These are phyloP conservation scores for Dendrobium officinale DNA, from an alignment of 106 monocot genomes.

Conservation along the genomic window DNA sequence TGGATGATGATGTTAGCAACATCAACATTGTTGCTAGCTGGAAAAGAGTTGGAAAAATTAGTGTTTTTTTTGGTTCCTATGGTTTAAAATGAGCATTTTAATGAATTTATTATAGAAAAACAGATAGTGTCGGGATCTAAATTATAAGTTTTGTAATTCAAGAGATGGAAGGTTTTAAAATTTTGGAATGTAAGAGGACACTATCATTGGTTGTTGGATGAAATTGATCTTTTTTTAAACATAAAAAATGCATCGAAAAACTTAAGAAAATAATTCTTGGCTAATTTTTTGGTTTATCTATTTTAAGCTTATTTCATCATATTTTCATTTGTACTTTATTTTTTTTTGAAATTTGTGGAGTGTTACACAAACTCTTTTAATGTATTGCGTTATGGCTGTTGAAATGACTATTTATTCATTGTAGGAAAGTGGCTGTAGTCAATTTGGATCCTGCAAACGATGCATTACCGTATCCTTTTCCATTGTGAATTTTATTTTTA, in stretches of 20 bases:
- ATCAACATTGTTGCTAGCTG: too few relatives aligned
- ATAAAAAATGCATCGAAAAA: neutral
- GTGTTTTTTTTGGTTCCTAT: too few relatives aligned
- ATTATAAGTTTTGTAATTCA: neutral
- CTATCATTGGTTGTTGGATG: neutral
- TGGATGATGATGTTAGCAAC: too few relatives aligned
- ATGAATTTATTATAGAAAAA: too few relatives aligned
- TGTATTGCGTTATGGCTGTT: neutral
- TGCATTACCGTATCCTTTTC: slow-evolving; percentile 75
- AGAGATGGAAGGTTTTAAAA: neutral
- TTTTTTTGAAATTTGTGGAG: neutral
- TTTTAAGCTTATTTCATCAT: neutral
- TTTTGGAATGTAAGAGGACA: neutral
- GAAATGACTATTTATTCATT: slow-evolving; percentile 10
- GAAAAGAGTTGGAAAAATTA: too few relatives aligned
- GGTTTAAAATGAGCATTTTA: too few relatives aligned
- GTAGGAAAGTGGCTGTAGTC: slow-evolving; percentile 91
- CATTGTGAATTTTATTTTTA: neutral
- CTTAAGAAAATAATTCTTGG: neutral
- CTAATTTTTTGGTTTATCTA: neutral
- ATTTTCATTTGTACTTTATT: neutral
- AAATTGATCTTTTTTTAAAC: neutral
- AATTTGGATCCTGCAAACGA: slow-evolving; percentile 99
- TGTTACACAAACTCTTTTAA: too few relatives aligned
- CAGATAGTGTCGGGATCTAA: too few relatives aligned